Evolutionary conservation across 345 rosid species (phyloP), one percentile per base, ranked within the genome.

Genomic region (Aquilaria malaccensis): DNA sequence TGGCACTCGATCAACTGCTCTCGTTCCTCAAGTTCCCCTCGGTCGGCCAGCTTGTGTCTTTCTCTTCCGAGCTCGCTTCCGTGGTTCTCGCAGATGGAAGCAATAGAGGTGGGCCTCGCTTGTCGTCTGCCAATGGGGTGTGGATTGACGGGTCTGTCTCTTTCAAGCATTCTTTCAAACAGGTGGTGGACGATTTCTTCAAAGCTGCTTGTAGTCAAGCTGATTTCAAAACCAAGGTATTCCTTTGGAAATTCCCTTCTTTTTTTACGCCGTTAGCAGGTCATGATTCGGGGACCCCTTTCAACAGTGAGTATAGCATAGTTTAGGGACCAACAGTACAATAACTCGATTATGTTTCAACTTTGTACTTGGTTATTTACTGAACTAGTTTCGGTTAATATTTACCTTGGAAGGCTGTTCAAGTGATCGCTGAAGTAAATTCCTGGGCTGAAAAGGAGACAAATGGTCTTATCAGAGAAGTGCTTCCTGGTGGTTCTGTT

Each of bases 201-300:
- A 86, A 79, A 73, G 96, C 88, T 58, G 66, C 86, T 43, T 74
- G 87, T 14, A 74, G 64, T 51, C 81, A 72, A 62, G 90, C 78
- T 11, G 92, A 88, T 79, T 88, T 91, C 68, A 87, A 78, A 29
- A 69, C 74, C 10, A 88, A 88, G 98, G 96, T 88, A 59, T 11
- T 43, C 50, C 33, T 32, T 31, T 33, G 22, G 22, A 22, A 22
- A 22, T 22, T 12, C 33, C 13, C 13, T 22, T 14, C 6, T 9
- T 7, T 14, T 22, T 10, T 13, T 13, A 7, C 45, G 41, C 12
- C 0, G 10, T 9, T 33, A 3, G 0, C 13, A 12, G 0, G 6
- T 33, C 4, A 14, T 55, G 22, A 22, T 22, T 22, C 22, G 22
- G 22, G 22, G 22, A 22, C 1, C 22, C 22, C 0, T 22, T 22